Evolutionary conservation across 768 basidiomycete genomes (phyloP).

Genomic region (Tricholomella constricta): DNA sequence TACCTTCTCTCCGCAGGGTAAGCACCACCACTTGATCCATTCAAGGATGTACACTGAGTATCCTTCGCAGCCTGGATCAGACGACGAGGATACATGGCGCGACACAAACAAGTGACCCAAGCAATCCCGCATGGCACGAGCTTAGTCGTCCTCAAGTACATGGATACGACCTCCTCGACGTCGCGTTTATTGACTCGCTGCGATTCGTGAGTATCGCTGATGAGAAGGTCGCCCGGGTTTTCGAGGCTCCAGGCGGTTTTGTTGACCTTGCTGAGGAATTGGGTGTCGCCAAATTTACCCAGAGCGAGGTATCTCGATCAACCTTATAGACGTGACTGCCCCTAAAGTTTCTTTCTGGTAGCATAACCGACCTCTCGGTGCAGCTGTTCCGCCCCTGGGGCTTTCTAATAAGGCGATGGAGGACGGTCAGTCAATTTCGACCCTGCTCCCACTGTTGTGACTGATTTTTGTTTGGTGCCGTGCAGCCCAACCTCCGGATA

Average conservation of each 20-base stretch:
- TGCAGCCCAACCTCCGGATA: slow-evolving; percentile 2
- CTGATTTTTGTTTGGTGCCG: background rate
- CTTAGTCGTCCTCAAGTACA: slow-evolving; percentile 93
- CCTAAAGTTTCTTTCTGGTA: slow-evolving; percentile 26
- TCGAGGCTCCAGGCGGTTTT: slow-evolving; percentile 87
- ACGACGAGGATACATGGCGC: slow-evolving; percentile 88
- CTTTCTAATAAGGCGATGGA: slow-evolving; percentile 91
- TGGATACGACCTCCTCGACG: slow-evolving; percentile 89
- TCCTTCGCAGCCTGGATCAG: slow-evolving; percentile 71
- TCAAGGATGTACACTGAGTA: background rate
- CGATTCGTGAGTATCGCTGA: slow-evolving; percentile 92
- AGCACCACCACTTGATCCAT: slow-evolving; percentile 18
- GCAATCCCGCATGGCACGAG: slow-evolving; percentile 68
- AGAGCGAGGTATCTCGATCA: slow-evolving; percentile 47
- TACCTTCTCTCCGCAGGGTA: slow-evolving; percentile 88
- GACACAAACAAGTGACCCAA: slow-evolving; percentile 25
- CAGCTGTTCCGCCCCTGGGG: slow-evolving; percentile 91
- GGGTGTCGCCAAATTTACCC: slow-evolving; percentile 46
- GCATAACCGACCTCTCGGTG: slow-evolving; percentile 69
- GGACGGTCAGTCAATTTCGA: slow-evolving; percentile 50
- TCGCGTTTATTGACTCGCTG: slow-evolving; percentile 71
- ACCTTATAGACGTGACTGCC: background rate
- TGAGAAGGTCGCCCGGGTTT: slow-evolving; percentile 93
- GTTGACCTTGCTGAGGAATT: slow-evolving; percentile 60
- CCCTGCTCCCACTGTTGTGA: background rate